Conservation (phyloP, 148 eudicot species). For the Spergularia marina region DNA sequence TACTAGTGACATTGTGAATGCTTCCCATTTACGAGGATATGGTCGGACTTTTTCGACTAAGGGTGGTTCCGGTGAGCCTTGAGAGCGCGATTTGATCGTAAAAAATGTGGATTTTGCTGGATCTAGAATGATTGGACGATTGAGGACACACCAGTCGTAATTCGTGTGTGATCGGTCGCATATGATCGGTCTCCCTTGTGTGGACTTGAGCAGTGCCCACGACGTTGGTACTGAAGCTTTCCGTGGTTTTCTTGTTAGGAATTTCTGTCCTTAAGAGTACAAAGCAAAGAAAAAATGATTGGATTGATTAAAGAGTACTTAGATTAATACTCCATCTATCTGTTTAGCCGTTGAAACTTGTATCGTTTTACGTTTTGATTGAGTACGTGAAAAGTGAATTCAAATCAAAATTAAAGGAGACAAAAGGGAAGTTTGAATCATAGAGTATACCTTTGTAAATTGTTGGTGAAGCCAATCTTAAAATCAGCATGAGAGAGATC, state of each 20-base stretch:
- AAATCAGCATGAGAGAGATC: conserved; percentile 19
- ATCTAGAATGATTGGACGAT: conserved; percentile 38
- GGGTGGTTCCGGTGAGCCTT: background rate
- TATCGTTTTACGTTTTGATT: too few relatives aligned
- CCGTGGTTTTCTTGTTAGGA: background rate
- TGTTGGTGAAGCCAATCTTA: conserved; percentile 20
- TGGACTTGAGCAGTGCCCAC: conserved; percentile 17
- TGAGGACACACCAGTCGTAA: conserved; percentile 48
- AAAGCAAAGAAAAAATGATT: background rate
- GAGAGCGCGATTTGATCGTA: conserved; percentile 15
- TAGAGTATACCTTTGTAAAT: conserved; percentile 26
- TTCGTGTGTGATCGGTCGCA: conserved; percentile 42
- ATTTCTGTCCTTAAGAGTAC: conserved; percentile 7
- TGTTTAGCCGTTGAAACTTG: too few relatives aligned
- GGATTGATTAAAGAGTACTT: background rate
- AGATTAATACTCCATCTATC: too few relatives aligned
- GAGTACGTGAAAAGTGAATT: too few relatives aligned
- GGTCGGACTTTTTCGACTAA: conserved; percentile 44
- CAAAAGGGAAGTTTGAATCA: background rate
- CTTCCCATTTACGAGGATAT: conserved; percentile 59
- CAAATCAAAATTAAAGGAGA: too few relatives aligned
- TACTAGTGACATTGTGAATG: conserved; percentile 38
- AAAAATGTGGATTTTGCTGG: conserved; percentile 35
- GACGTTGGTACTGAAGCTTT: background rate
- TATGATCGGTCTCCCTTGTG: conserved; percentile 28